These are phyloP conservation scores for Fraxinus albicans DNA, from an alignment of 305 asterid species.

Conservation along the genomic window DNA sequence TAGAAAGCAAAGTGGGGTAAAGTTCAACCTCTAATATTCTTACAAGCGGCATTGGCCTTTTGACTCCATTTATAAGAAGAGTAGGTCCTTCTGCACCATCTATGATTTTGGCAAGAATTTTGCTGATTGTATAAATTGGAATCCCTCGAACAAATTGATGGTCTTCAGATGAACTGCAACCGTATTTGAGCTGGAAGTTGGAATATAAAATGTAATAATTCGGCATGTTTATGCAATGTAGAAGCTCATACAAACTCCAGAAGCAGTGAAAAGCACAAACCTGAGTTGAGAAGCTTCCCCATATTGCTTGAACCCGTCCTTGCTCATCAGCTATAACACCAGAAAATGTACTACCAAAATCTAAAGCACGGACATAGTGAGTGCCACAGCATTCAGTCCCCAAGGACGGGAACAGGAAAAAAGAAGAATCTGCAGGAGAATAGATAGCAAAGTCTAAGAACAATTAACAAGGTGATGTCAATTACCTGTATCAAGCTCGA, in stretches of 20 bases:
- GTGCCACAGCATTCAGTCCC: constrained; percentile 24
- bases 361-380: constrained; percentile 40
- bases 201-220: constrained; percentile 25
- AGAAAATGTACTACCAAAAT: constrained; percentile 91
- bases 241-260: constrained; percentile 26
- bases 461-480: background rate
- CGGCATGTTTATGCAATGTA: constrained; percentile 21
- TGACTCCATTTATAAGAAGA: constrained; percentile 77
- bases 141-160: constrained; percentile 98
- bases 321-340: constrained; percentile 93
- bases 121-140: constrained; percentile 74
- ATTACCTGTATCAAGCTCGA: constrained; percentile 94
- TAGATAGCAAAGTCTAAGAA: background rate
- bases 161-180: constrained; percentile 81
- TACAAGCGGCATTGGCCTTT: constrained; percentile 85
- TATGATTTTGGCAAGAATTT: constrained; percentile 69
- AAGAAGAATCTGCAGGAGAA: constrained; percentile 4
- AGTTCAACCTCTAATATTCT: constrained; percentile 92
- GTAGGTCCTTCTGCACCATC: constrained; percentile 62
- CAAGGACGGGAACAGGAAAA: background rate
- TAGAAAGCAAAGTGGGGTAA: constrained; percentile 95
- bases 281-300: constrained; percentile 56
- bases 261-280: constrained; percentile 42
- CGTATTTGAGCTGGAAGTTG: constrained; percentile 74
- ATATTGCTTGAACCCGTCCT: constrained; percentile 88